A percentile compares a stretch with the other conserved stretches of the same genome.
Conservation (phyloP, 306 rosid genomes). For the Ceratonia siliqua region DNA sequence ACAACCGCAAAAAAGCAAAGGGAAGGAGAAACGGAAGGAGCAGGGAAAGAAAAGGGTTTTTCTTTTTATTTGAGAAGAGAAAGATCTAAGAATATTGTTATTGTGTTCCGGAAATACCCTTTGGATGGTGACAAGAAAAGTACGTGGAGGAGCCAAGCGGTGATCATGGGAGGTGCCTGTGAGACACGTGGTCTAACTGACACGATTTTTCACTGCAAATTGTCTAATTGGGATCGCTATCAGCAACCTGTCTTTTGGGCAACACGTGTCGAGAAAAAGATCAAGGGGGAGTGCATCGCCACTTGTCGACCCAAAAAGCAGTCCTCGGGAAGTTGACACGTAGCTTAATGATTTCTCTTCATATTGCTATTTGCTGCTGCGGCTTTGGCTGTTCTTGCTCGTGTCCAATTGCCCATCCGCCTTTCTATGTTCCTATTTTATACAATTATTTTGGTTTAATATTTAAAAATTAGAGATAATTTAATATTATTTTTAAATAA, state of each 20-base stretch:
- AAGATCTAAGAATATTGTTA: not conserved
- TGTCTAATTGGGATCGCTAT: conserved; percentile 50
- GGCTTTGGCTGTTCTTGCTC: too few species aligned
- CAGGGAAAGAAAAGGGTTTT: too few species aligned
- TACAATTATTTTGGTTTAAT: too few species aligned
- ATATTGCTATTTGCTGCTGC: conserved; percentile 13
- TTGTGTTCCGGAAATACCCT: conserved; percentile 47
- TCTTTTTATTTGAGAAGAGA: not conserved
- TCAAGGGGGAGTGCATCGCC: not conserved
- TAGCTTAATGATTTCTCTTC: conserved; percentile 20
- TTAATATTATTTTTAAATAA: too few species aligned
- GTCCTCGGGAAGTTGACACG: conserved; percentile 37
- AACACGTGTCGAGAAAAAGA: conserved; percentile 49
- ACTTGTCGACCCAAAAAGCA: conserved; percentile 43
- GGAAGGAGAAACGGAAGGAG: not conserved
- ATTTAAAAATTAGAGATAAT: too few species aligned
- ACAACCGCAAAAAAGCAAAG: not conserved
- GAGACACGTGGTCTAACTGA: conserved; percentile 56
- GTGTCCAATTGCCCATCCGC: too few species aligned
- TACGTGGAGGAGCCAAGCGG: conserved; percentile 54
- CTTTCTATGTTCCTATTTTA: too few species aligned
- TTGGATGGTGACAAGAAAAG: conserved; percentile 27
- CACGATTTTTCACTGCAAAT: conserved; percentile 37
- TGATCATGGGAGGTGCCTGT: not conserved
- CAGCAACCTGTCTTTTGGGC: conserved; percentile 28